Evolutionary conservation across 345 rosid genomes (phyloP).

Genomic region (Populus ilicifolia): DNA sequence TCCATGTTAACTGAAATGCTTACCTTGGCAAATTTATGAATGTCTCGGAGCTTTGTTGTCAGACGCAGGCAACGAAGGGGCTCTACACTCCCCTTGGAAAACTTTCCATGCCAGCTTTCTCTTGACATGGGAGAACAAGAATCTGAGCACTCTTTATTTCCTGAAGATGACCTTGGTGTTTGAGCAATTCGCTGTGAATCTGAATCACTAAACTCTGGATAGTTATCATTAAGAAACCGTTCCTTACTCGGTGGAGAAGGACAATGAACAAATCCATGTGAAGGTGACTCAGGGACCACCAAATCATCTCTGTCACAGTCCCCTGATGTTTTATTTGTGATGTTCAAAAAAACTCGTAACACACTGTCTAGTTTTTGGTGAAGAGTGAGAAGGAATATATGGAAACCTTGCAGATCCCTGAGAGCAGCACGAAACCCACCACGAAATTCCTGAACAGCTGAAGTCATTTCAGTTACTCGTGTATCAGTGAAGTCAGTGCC

Average conservation of each 20-base stretch:
- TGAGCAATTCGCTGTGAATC: conserved; percentile 50
- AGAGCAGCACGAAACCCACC: conserved; percentile 85
- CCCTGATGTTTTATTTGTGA: conserved; percentile 53
- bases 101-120: conserved; percentile 75
- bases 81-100: conserved; percentile 57
- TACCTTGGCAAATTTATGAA: conserved; percentile 95
- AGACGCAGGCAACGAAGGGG: conserved; percentile 68
- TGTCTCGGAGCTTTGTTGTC: conserved; percentile 89
- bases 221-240: conserved; percentile 41
- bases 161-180: conserved; percentile 49
- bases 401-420: conserved; percentile 89
- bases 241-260: conserved; percentile 62
- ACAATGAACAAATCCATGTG: conserved; percentile 37
- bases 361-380: conserved; percentile 78
- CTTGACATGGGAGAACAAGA: conserved; percentile 62
- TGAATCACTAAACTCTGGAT: conserved; percentile 55
- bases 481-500: conserved; percentile 32
- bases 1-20: neutral
- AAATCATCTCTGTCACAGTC: conserved; percentile 80
- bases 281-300: conserved; percentile 59
- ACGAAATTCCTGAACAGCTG: conserved; percentile 64
- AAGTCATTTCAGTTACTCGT: conserved; percentile 32
- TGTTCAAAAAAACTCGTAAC: conserved; percentile 63
- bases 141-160: conserved; percentile 62
- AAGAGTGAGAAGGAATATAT: conserved; percentile 85